A percentile compares a stretch with the other conserved stretches of the same genome.
These are phyloP conservation scores for Pleomassaria siparia DNA, from an alignment of 2,329 filamentous ascomycete species.

Conservation along the genomic window DNA sequence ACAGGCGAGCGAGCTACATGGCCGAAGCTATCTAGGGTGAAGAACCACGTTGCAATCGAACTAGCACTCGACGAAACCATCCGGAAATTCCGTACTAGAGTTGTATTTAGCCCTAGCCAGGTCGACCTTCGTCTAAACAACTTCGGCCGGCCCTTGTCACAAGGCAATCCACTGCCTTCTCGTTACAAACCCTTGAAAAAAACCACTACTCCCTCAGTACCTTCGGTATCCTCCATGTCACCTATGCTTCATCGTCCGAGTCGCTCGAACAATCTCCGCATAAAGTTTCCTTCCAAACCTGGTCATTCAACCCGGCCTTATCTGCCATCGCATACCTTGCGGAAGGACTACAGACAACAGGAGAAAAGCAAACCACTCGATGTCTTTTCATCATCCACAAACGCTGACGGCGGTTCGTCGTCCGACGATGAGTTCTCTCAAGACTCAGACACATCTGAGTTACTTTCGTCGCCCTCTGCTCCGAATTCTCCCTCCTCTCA, in stretches of 20 bases:
- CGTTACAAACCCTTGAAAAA: slow-evolving; percentile 23
- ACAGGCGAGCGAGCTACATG: slow-evolving; percentile 85
- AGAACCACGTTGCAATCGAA: slow-evolving; percentile 87
- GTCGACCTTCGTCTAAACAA: slow-evolving; percentile 41
- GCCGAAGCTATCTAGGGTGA: slow-evolving; percentile 83
- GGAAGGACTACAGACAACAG: background rate
- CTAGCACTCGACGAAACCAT: slow-evolving; percentile 78
- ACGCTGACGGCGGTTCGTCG: slow-evolving; percentile 29
- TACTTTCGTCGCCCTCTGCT: slow-evolving; percentile 36
- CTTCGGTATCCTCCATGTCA: slow-evolving; percentile 20
- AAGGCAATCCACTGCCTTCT: slow-evolving; percentile 23
- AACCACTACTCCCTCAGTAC: slow-evolving; percentile 21
- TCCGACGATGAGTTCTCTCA: slow-evolving; percentile 34
- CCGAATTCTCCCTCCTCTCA: slow-evolving; percentile 26
- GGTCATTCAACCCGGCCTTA: slow-evolving; percentile 11
- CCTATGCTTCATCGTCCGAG: slow-evolving; percentile 20
- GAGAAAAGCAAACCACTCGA: slow-evolving; percentile 14
- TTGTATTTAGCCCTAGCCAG: slow-evolving; percentile 69
- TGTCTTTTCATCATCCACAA: slow-evolving; percentile 33
- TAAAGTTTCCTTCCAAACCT: slow-evolving; percentile 9
- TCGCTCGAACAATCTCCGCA: slow-evolving; percentile 1
- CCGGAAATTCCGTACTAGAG: slow-evolving; percentile 65
- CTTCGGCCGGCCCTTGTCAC: slow-evolving; percentile 26
- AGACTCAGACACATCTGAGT: slow-evolving; percentile 35
- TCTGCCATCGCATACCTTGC: slow-evolving; percentile 16